Conservation (phyloP, 257 asterid genomes). For the Solanum sparsipilum region DNA sequence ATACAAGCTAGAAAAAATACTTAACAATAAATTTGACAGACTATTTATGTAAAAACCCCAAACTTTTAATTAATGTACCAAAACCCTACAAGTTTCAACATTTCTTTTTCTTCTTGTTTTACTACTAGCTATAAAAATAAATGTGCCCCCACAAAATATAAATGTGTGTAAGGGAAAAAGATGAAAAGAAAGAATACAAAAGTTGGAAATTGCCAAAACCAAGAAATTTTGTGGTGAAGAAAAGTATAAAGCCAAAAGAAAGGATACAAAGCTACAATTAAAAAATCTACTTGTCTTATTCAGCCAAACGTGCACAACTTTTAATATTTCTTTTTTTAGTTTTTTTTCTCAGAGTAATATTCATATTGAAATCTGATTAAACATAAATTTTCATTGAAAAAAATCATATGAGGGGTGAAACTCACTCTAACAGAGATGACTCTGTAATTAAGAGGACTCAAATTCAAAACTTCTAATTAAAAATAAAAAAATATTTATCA, state of each 20-base stretch:
- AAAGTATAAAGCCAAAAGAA: slow-evolving; percentile 14
- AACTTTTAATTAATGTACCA: not conserved
- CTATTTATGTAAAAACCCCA: not conserved
- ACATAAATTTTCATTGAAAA: too few relatives aligned
- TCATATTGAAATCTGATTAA: too few relatives aligned
- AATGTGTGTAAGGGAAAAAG: not conserved
- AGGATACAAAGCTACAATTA: slow-evolving; percentile 3
- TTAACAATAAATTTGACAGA: not conserved
- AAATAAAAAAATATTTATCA: too few relatives aligned
- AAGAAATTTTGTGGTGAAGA: not conserved
- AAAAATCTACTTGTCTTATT: not conserved
- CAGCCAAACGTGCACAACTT: slow-evolving; percentile 9
- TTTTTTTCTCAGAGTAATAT: too few relatives aligned
- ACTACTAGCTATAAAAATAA: not conserved
- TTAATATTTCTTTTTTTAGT: too few relatives aligned
- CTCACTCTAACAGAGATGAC: too few relatives aligned
- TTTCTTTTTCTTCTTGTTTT: not conserved
- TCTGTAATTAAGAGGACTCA: rapidly evolving
- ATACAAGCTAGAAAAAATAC: not conserved
- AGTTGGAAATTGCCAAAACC: not conserved
- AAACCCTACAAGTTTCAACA: not conserved
- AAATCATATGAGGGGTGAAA: not conserved
- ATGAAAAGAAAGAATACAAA: not conserved
- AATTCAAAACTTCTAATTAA: too few relatives aligned
- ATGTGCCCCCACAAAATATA: not conserved